phyloP scores from a whole-genome alignment of 768 basidiomycete species.

The Dioszegia crocea region DNA sequence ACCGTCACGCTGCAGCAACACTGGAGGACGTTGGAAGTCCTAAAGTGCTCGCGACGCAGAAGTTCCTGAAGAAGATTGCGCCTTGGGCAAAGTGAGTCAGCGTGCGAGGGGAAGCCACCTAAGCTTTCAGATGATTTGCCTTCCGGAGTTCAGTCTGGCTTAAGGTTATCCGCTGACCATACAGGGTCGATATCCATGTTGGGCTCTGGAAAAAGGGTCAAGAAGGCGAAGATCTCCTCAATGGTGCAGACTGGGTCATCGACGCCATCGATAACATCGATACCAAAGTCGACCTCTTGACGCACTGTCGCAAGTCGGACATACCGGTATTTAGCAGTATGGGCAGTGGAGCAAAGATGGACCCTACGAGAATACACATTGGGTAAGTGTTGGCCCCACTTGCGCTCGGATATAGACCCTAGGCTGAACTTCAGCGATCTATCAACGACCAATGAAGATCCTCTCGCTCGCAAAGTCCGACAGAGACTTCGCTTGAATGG shows the following conservation, averaged over 20 bases:
- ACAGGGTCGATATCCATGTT: slow-evolving; percentile 67
- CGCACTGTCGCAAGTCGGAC: slow-evolving; percentile 72
- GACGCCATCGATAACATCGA: slow-evolving; percentile 98
- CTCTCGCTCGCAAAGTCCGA: slow-evolving; percentile 85
- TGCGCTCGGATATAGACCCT: too few relatives aligned
- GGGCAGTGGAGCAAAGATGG: slow-evolving; percentile 91
- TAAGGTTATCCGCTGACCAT: too few relatives aligned
- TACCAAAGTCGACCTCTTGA: slow-evolving; percentile 89
- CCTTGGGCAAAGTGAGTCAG: slow-evolving; percentile 64
- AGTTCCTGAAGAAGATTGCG: slow-evolving; percentile 63
- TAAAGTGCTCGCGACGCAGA: slow-evolving; percentile 75
- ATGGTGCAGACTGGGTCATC: slow-evolving; percentile 92
- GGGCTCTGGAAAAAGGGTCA: slow-evolving; percentile 77
- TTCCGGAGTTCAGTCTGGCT: too few relatives aligned
- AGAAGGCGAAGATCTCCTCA: slow-evolving; percentile 63
- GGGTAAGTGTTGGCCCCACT: slow-evolving; percentile 37
- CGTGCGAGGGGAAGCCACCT: too few relatives aligned
- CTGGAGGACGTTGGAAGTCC: slow-evolving; percentile 89
- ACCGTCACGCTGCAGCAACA: slow-evolving; percentile 85
- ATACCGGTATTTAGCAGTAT: slow-evolving; percentile 95
- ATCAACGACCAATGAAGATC: slow-evolving; percentile 86
- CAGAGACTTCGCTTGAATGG: slow-evolving; percentile 55
- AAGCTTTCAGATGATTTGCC: too few relatives aligned
- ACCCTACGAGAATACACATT: slow-evolving; percentile 92
- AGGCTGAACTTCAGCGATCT: slow-evolving; percentile 61